phyloP scores from a whole-genome alignment of 1,284 basidiomycete genomes.

The Cutaneotrichosporon spelunceum region DNA sequence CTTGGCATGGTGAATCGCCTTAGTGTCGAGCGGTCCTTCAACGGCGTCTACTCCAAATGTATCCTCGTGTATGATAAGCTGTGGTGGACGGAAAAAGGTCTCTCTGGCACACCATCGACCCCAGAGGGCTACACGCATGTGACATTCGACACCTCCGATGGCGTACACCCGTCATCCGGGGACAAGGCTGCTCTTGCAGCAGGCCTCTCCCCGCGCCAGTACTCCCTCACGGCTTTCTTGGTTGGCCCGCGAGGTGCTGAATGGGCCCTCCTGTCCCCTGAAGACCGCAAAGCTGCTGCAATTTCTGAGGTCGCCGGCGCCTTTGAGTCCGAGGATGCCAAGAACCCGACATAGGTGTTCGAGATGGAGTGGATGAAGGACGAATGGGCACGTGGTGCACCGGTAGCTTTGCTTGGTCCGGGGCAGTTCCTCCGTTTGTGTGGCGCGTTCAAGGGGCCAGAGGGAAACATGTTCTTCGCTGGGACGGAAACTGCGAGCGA shows the following conservation, averaged over 20 bases:
- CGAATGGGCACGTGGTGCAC: conserved; percentile 8
- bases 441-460: not conserved
- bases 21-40: conserved; percentile 11
- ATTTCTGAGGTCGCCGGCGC: conserved; percentile 7
- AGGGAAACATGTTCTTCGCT: conserved; percentile 16
- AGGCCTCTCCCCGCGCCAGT: conserved; percentile 2
- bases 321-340: conserved; percentile 7
- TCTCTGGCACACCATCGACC: not conserved
- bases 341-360: not conserved
- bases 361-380: conserved; percentile 14
- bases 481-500: conserved; percentile 17
- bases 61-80: conserved; percentile 16
- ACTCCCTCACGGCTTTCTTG: conserved; percentile 8
- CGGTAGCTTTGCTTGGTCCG: conserved; percentile 1
- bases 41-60: conserved; percentile 17
- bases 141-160: conserved; percentile 17
- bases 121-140: not conserved
- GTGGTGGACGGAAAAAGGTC: conserved; percentile 20
- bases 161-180: not conserved
- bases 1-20: conserved; percentile 10
- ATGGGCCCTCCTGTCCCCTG: conserved; percentile 7
- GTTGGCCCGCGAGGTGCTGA: not conserved
- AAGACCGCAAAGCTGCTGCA: conserved; percentile 1
- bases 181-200: not conserved
- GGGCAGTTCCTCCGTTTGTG: conserved; percentile 10